phyloP scores from a whole-genome alignment of 1,139 yeast species.

The Torulaspora pretoriensis region DNA sequence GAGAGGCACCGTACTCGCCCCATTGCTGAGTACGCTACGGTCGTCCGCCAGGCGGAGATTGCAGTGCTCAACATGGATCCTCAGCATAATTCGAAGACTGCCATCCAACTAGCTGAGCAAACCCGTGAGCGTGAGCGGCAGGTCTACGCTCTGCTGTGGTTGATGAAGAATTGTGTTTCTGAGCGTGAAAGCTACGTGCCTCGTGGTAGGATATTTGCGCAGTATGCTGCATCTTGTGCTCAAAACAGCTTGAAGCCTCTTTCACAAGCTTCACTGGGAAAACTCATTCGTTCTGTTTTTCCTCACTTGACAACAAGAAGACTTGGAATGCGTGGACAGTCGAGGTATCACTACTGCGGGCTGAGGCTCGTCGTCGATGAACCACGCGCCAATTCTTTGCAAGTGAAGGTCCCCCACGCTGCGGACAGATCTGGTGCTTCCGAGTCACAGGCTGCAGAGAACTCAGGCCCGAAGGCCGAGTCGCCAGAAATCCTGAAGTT shows the following conservation, averaged over 20 bases:
- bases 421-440: neutral
- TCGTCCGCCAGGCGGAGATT: conserved; percentile 33
- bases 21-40: conserved; percentile 30
- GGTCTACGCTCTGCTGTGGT: conserved; percentile 77
- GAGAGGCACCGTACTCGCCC: conserved; percentile 29
- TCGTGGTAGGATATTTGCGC: conserved; percentile 73
- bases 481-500: conserved; percentile 8
- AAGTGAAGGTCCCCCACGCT: neutral
- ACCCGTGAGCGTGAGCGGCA: conserved; percentile 64
- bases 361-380: conserved; percentile 46
- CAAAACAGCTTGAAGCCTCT: conserved; percentile 63
- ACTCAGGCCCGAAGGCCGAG: conserved; percentile 5
- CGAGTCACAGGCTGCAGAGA: neutral
- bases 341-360: conserved; percentile 90
- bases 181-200: conserved; percentile 74
- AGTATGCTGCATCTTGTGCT: conserved; percentile 72
- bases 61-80: conserved; percentile 32
- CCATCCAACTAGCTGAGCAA: conserved; percentile 34
- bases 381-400: neutral
- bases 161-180: conserved; percentile 63
- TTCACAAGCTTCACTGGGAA: conserved; percentile 86
- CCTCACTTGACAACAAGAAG: conserved; percentile 79
- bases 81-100: conserved; percentile 28
- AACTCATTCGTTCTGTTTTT: conserved; percentile 66
- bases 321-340: conserved; percentile 83